Evolutionary conservation across 2,329 filamentous ascomycete species (phyloP), one percentile per base, ranked within the genome.

Genomic region (Colletotrichum eremochloae): DNA sequence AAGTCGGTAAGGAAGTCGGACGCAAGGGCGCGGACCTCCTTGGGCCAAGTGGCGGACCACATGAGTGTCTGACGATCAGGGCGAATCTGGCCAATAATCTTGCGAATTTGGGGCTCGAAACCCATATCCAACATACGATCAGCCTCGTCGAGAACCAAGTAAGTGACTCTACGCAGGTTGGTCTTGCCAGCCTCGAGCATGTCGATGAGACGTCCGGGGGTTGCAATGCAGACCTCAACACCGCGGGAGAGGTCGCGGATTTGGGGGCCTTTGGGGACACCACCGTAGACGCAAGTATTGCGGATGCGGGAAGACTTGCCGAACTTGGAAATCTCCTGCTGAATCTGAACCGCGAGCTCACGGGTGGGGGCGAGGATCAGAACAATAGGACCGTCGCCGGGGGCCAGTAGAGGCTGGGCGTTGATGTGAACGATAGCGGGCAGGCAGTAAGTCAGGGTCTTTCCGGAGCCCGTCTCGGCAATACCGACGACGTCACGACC

Each of bases 121-220:
- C 96, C 96, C 96, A 99, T 99, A 86, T 99, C 96, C 82, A 99
- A 89, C 96, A 99, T 99, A 81, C 96, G 96, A 86, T 99, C 96
- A 82, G 96, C 96, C 87, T 99, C 96, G 79, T 99, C 96, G 75
- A 99, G 95, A 77, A 98, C 96, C 70, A 99, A 89, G 86, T 99
- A 99, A 68, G 96, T 99, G 74, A 98, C 95, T 83, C 96, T 95
- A 76, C 96, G 96, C 75, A 99, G 91, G 86, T 99, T 98, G 79
- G 96, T 99, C 89, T 97, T 97, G 83, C 95, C 96, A 77, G 94
- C 94, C 85, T 98, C 96, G 42, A 99, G 90, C 94, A 98, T 98
- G 80, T 99, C 96, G 79, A 99, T 98, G 79, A 99, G 88, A 88
- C 96, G 96, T 81, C 96, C 96, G 38, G 96, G 96, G 24, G 96